Conservation (phyloP, 805 yeast species). For the Torulaspora microellipsoides region DNA sequence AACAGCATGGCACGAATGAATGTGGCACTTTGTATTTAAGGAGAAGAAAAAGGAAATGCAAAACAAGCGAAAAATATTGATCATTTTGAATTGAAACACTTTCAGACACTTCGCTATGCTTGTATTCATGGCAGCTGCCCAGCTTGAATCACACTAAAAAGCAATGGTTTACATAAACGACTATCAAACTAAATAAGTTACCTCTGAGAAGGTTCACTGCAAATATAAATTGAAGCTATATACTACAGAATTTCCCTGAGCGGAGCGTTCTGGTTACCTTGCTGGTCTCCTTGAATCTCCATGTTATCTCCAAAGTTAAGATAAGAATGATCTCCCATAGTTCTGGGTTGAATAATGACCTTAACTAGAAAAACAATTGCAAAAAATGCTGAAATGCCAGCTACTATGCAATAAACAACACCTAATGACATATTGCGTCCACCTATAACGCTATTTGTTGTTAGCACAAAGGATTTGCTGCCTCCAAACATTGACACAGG, state of each 20-base stretch:
- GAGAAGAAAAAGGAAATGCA: too few species aligned
- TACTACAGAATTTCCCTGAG: conserved; percentile 22
- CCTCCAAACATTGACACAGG: conserved; percentile 85
- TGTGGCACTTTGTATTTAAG: too few species aligned
- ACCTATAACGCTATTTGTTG: conserved; percentile 81
- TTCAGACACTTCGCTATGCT: too few species aligned
- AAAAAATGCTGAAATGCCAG: conserved; percentile 66
- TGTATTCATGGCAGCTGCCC: too few species aligned
- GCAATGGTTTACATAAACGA: not conserved
- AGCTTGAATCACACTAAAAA: too few species aligned
- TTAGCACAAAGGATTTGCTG: conserved; percentile 73
- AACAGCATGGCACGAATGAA: too few species aligned
- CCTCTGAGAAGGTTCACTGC: not conserved
- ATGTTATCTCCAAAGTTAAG: conserved; percentile 38
- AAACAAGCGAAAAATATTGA: too few species aligned
- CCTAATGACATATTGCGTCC: conserved; percentile 85
- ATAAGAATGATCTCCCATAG: conserved; percentile 76
- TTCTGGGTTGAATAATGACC: conserved; percentile 78
- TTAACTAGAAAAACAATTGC: conserved; percentile 74
- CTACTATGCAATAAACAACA: conserved; percentile 78
- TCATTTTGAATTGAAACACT: too few species aligned
- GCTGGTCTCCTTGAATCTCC: conserved; percentile 5
- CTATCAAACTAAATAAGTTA: not conserved
- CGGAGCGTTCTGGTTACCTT: conserved; percentile 7
- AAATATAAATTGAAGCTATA: not conserved